A percentile compares a stretch with the other conserved stretches of the same genome.
Conservation (phyloP, 495 filamentous ascomycete species). For the Evernia prunastri region DNA sequence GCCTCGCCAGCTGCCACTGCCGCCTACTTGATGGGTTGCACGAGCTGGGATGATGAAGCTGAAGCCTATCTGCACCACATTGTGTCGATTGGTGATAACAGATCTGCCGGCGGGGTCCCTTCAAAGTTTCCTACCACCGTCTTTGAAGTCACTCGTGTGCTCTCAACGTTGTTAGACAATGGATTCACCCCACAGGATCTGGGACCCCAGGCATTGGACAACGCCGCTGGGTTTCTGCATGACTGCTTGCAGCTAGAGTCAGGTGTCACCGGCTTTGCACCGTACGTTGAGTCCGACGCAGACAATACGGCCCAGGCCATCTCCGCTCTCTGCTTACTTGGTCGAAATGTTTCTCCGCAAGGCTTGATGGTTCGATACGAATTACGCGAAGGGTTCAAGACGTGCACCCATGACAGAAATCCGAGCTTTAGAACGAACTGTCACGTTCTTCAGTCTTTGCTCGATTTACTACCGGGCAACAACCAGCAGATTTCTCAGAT, state of each 20-base stretch:
- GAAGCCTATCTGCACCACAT: constrained; percentile 29
- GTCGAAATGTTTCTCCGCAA: constrained; percentile 24
- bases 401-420: constrained; percentile 36
- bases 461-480: constrained; percentile 20
- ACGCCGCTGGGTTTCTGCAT: constrained; percentile 24
- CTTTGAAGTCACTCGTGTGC: constrained; percentile 39
- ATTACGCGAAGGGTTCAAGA: constrained; percentile 33
- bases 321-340: constrained; percentile 31
- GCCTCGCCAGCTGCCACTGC: constrained; percentile 45
- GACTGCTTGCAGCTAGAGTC: constrained; percentile 23
- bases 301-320: constrained; percentile 45
- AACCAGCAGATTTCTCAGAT: constrained; percentile 19
- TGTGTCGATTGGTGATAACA: constrained; percentile 12
- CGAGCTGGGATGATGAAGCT: constrained; percentile 33
- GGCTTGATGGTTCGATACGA: constrained; percentile 35
- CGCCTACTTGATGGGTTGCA: constrained; percentile 37
- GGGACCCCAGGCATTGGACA: constrained; percentile 14
- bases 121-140: constrained; percentile 33
- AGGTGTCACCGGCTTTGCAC: constrained; percentile 26
- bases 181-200: constrained; percentile 8
- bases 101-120: constrained; percentile 28
- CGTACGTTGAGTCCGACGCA: constrained; percentile 38
- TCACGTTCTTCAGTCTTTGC: constrained; percentile 37
- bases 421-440: constrained; percentile 41
- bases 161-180: constrained; percentile 22